phyloP scores from a whole-genome alignment of 2,329 filamentous ascomycete species.

The Fusarium sp. region DNA sequence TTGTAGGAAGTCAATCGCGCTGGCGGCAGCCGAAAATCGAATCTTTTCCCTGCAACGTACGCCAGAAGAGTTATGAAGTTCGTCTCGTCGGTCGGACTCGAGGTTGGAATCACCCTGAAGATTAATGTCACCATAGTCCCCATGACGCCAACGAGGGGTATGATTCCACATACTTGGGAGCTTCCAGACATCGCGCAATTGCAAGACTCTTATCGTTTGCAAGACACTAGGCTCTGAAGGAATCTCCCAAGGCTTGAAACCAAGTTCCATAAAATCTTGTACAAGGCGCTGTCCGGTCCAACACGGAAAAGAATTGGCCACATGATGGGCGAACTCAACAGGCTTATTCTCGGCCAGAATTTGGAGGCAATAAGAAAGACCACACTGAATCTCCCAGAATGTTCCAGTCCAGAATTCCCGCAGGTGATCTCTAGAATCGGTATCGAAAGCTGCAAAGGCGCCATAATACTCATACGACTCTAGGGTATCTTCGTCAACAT shows the following conservation, averaged over 20 bases:
- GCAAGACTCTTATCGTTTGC: neutral
- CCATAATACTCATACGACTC: neutral
- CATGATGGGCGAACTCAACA: neutral
- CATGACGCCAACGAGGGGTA: too few relatives aligned
- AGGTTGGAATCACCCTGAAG: too few relatives aligned
- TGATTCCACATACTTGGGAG: neutral
- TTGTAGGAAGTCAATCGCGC: constrained; percentile 19
- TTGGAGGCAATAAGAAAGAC: neutral
- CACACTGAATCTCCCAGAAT: too few relatives aligned
- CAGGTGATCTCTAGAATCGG: too few relatives aligned
- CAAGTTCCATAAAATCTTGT: too few relatives aligned
- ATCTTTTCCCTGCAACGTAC: constrained; percentile 12
- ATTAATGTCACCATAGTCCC: rapidly evolving
- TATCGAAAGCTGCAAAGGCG: too few relatives aligned
- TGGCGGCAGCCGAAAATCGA: constrained; percentile 27
- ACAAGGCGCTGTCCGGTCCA: too few relatives aligned
- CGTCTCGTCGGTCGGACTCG: too few relatives aligned
- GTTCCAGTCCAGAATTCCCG: too few relatives aligned
- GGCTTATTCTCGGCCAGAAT: neutral
- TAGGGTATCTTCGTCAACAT: neutral
- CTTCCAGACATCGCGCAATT: neutral
- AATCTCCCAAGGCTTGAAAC: neutral
- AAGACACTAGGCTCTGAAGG: neutral
- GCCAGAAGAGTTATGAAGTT: too few relatives aligned
- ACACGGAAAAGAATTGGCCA: neutral